Evolutionary conservation across 2,329 filamentous ascomycete species (phyloP).

Genomic region (Fusarium cicatricum): DNA sequence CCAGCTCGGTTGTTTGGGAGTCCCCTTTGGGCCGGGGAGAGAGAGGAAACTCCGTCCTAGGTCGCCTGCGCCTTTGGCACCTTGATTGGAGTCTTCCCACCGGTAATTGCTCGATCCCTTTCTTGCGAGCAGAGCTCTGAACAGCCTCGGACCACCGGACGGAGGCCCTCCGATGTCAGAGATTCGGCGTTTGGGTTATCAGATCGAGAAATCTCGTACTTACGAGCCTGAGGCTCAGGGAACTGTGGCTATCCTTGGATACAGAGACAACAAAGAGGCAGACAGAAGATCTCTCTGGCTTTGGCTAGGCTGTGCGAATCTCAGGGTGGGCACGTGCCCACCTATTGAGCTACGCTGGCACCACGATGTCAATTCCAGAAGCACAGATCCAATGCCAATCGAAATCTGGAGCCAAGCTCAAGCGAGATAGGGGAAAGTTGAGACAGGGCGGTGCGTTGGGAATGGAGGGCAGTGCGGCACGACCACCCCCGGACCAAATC

Average conservation of each 20-base stretch:
- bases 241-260: background rate
- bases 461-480: background rate
- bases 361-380: constrained; percentile 9
- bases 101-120: too few species aligned
- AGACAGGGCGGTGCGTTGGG: constrained; percentile 9
- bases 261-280: constrained; percentile 4
- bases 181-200: constrained; percentile 4
- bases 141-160: constrained; percentile 36
- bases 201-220: constrained; percentile 22
- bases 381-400: constrained; percentile 10
- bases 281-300: background rate
- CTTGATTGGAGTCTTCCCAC: constrained; percentile 15
- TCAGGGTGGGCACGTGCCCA: constrained; percentile 18
- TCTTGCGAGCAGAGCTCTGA: constrained; percentile 12
- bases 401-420: constrained; percentile 12
- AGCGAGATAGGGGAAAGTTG: constrained; percentile 6
- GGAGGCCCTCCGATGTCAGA: constrained; percentile 21
- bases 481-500: background rate
- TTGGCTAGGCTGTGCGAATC: constrained; percentile 16
- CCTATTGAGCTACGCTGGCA: constrained; percentile 27
- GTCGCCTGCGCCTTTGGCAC: constrained; percentile 9
- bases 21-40: constrained; percentile 39
- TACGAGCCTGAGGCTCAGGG: constrained; percentile 19
- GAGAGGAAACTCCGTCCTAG: constrained; percentile 19
- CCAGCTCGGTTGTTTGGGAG: constrained; percentile 34